Percentiles rank a stretch among this genome's conserved stretches.
These are phyloP conservation scores for Sicyos edulis DNA, from an alignment of 306 rosid genomes.

Conservation along the genomic window DNA sequence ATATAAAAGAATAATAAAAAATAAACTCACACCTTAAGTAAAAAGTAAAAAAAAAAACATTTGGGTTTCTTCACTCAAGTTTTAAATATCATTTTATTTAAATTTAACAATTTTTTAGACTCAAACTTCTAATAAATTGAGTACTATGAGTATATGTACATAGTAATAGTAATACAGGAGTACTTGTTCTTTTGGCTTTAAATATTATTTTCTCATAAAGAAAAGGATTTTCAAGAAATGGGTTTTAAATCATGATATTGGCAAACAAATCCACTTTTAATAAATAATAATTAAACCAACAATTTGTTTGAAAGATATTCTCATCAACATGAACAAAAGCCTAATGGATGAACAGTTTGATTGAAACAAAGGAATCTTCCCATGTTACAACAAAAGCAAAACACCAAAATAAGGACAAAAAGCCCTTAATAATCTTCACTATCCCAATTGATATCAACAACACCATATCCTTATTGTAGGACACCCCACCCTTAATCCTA, in stretches of 20 bases:
- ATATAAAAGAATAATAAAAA: no score
- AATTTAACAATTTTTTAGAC: no score
- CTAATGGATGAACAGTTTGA: slow-evolving; percentile 37
- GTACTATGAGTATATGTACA: no score
- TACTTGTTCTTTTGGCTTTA: no score
- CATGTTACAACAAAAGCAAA: slow-evolving; percentile 55
- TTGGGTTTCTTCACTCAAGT: neutral
- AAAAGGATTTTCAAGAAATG: no score
- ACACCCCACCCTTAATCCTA: neutral
- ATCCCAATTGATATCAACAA: slow-evolving; percentile 10
- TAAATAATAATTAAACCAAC: neutral
- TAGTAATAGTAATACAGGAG: no score
- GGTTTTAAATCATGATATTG: no score
- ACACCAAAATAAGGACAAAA: slow-evolving; percentile 52
- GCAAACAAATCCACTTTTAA: no score
- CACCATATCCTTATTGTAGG: slow-evolving; percentile 16
- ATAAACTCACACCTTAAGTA: no score
- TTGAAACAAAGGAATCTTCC: slow-evolving; percentile 67
- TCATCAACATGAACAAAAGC: neutral
- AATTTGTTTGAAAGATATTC: neutral
- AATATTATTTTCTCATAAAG: neutral
- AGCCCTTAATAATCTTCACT: slow-evolving; percentile 7
- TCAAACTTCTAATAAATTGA: no score
- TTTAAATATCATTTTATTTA: neutral
- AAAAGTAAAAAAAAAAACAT: neutral